A percentile compares a stretch with the other conserved stretches of the same genome.
Evolutionary conservation across 2,329 filamentous ascomycete species (phyloP).

Genomic region (Claviceps humidiphila): DNA sequence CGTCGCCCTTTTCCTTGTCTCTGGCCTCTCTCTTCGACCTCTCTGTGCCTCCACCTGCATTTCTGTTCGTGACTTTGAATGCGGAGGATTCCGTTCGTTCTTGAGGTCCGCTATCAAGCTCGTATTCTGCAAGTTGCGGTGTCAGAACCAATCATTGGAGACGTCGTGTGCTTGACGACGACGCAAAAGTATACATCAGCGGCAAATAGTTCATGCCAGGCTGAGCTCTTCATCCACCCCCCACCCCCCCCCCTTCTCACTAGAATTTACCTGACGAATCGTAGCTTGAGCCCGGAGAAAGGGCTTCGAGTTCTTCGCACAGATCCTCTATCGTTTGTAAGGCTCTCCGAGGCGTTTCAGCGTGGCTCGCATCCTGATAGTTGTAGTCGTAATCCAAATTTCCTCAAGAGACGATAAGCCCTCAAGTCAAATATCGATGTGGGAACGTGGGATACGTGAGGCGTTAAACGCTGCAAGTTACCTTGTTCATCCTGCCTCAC

Average conservation of each 20-base stretch:
- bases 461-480: not conserved
- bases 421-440: not conserved
- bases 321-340: conserved; percentile 1
- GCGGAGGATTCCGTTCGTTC: not conserved
- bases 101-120: not conserved
- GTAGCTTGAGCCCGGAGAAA: conserved; percentile 3
- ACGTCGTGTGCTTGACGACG: not conserved
- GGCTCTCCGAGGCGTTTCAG: conserved; percentile 1
- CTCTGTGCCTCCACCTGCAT: not conserved
- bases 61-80: conserved; percentile 1
- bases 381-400: conserved; percentile 2
- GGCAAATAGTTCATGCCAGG: not conserved
- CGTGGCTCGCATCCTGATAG: not conserved
- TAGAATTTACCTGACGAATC: conserved; percentile 1
- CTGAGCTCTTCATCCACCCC: not conserved
- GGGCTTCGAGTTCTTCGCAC: not conserved
- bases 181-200: not conserved
- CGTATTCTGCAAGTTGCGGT: not conserved
- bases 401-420: conserved; percentile 1
- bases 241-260: too few species aligned
- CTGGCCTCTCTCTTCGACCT: not conserved
- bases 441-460: not conserved
- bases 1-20: not conserved
- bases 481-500: conserved; percentile 11
- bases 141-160: not conserved